Evolutionary conservation across 352 stramenopile genomes (phyloP), one percentile per base, ranked within the genome.

Genomic region (Phytophthora megakarya): DNA sequence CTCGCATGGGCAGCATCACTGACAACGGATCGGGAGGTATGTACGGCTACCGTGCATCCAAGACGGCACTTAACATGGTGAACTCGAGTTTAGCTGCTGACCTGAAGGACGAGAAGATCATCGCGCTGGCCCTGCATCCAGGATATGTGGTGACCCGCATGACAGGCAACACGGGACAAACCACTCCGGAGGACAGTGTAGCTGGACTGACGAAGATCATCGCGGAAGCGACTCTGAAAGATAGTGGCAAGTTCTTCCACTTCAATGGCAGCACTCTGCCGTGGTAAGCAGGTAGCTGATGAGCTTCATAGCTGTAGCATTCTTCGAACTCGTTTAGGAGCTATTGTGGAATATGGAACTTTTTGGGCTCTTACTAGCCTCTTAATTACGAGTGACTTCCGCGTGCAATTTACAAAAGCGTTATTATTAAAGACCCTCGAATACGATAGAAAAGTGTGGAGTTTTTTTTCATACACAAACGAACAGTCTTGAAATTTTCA

Each of bases 21-120:
- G 62, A 70, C 48, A 70, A 70, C 49, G 62, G 35, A 0, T 70
- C 62, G 1, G 62, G 55, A 5, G 47, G 62, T n/a, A 54, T 52
- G 55, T 89, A 88, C 51, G 78, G 76, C 33, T 91, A 93, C 65
- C 72, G 78, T 26, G 71, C 80, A 33, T 86, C 75, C 30, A 90
- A 91, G 64, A 57, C 76, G 25, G 85, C 79, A 25, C 61, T 89
- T 18, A 93, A 93, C 64, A 86, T 80, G 66, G 58, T 86, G 48
- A 85, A 70, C 59, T 68, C 61, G 54, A 71, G 55, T 18, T 57
- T 89, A 2, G 43, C 71, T 10, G 12, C 68, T 1, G 75, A 89
- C 30, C 65, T 84, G 6, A 72, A 76, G 49, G 39, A 42, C 37
- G 52, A 80, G n/a, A 71, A 73, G 16, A 81, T 89, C 45, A 58